These are phyloP conservation scores for Orbilia oligospora DNA, from an alignment of 2,329 filamentous ascomycete species.

Conservation along the genomic window DNA sequence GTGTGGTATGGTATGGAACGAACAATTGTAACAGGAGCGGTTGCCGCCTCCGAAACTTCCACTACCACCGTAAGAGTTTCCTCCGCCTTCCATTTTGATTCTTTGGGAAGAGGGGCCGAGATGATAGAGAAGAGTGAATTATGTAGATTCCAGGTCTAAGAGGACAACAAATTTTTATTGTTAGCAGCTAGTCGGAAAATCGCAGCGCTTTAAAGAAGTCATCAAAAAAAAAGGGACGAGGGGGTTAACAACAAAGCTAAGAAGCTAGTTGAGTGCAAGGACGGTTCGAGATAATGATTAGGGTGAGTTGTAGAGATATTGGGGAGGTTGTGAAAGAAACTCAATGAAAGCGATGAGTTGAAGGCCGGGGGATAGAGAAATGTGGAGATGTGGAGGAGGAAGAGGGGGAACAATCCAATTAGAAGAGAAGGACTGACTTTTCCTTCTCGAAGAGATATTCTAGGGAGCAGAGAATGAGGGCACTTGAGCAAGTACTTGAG, in stretches of 20 bases:
- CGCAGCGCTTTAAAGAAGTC: not conserved
- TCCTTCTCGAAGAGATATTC: not conserved
- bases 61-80: constrained; percentile 28
- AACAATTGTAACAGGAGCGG: constrained; percentile 73
- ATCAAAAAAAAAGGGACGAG: not conserved
- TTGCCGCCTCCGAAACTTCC: constrained; percentile 62
- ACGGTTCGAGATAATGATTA: not conserved
- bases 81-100: constrained; percentile 68
- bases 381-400: constrained; percentile 1
- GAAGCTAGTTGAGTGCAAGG: not conserved
- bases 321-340: constrained; percentile 38
- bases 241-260: not conserved
- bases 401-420: not conserved
- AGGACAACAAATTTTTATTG: not conserved
- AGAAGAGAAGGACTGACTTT: not conserved
- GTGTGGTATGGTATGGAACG: constrained; percentile 64
- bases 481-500: not conserved
- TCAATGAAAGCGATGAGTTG: not conserved
- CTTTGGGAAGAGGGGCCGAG: constrained; percentile 29
- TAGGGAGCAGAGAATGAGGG: constrained; percentile 25
- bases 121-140: not conserved
- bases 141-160: not conserved
- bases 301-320: constrained; percentile 63
- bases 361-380: no score
- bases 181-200: not conserved